Conservation (phyloP, 495 filamentous ascomycete species). For the Immersiella caudata region DNA sequence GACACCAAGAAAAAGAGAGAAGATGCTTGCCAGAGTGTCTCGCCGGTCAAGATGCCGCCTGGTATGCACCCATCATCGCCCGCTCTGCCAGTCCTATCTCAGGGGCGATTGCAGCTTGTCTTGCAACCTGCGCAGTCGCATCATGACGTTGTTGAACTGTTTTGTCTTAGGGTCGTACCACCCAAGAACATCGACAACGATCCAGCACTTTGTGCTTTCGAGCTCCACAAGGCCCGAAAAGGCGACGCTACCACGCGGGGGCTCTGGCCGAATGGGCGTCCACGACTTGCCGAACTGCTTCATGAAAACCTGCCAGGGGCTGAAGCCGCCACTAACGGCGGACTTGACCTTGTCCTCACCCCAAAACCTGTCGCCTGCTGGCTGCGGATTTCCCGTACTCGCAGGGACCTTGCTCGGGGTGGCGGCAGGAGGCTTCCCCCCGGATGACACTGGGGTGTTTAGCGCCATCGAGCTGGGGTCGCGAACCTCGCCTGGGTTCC, state of each 20-base stretch:
- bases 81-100: not conserved
- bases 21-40: not conserved
- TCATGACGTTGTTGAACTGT: slow-evolving; percentile 16
- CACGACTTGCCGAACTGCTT: slow-evolving; percentile 15
- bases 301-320: slow-evolving; percentile 57
- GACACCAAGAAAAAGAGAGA: not conserved
- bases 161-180: slow-evolving; percentile 39
- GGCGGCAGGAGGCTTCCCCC: not conserved
- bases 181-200: slow-evolving; percentile 35
- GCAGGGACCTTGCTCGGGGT: not conserved
- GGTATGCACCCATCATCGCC: not conserved
- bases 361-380: not conserved
- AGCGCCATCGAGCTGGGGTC: slow-evolving; percentile 25
- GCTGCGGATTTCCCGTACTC: not conserved
- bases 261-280: slow-evolving; percentile 15
- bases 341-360: not conserved
- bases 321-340: not conserved
- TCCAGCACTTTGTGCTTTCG: slow-evolving; percentile 52
- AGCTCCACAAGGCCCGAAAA: slow-evolving; percentile 70
- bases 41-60: not conserved
- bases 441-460: slow-evolving; percentile 10
- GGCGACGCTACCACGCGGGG: slow-evolving; percentile 65
- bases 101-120: slow-evolving; percentile 22
- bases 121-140: slow-evolving; percentile 22
- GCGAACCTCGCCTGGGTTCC: slow-evolving; percentile 33